Evolutionary conservation across 306 rosid species (phyloP).

Genomic region (Castanea mollissima): DNA sequence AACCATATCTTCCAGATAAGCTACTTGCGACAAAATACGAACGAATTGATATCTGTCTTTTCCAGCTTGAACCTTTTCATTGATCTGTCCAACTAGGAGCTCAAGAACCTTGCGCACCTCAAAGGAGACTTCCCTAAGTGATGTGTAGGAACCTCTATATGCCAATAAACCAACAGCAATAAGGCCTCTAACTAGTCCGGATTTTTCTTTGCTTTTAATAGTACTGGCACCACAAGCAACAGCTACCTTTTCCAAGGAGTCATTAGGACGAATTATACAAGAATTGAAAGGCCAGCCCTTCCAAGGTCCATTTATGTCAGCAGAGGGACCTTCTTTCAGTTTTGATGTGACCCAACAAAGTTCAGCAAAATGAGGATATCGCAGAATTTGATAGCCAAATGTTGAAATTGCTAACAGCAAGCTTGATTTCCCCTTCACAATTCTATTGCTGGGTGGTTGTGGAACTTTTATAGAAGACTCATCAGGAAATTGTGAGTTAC

Average conservation of each 20-base stretch:
- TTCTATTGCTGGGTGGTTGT: slow-evolving; percentile 48
- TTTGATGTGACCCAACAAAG: slow-evolving; percentile 98
- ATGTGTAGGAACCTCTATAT: slow-evolving; percentile 75
- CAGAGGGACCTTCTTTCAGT: slow-evolving; percentile 81
- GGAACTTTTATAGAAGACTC: slow-evolving; percentile 44
- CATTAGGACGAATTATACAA: slow-evolving; percentile 68
- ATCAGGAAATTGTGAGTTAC: slow-evolving; percentile 33
- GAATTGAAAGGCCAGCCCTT: slow-evolving; percentile 99
- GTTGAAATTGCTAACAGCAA: slow-evolving; percentile 71
- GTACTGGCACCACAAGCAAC: slow-evolving; percentile 44
- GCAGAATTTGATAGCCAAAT: slow-evolving; percentile 88
- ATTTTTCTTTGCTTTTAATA: slow-evolving; percentile 56
- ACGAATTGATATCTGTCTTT: slow-evolving; percentile 74
- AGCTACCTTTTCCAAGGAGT: slow-evolving; percentile 43
- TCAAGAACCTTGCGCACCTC: slow-evolving; percentile 83
- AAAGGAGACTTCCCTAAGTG: slow-evolving; percentile 73
- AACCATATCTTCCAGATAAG: slow-evolving; percentile 88
- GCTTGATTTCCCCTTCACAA: slow-evolving; percentile 66
- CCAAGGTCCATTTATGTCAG: slow-evolving; percentile 92
- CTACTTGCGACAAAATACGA: slow-evolving; percentile 91
- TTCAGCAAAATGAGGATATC: slow-evolving; percentile 91
- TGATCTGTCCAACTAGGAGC: slow-evolving; percentile 61
- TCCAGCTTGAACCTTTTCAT: slow-evolving; percentile 65
- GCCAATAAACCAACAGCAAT: slow-evolving; percentile 90
- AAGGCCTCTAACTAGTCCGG: slow-evolving; percentile 75